Evolutionary conservation across 805 yeast genomes (phyloP).

Genomic region (Komagataella mondaviorum): DNA sequence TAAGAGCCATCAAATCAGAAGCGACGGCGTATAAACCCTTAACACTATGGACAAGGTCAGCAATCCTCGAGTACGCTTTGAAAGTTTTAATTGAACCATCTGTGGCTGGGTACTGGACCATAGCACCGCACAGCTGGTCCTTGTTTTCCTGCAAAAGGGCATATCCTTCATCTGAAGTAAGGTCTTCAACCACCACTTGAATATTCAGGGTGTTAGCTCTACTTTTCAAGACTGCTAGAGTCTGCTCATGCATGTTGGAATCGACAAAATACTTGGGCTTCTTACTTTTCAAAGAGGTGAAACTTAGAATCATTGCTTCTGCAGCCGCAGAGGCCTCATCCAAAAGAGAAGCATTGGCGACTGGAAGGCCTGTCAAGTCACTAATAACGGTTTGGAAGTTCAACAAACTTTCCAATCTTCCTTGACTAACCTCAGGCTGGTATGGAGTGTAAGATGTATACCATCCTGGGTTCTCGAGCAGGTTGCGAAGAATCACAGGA

Average conservation of each 20-base stretch:
- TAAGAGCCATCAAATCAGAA: conserved; percentile 84
- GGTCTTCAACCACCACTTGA: conserved; percentile 42
- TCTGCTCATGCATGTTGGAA: conserved; percentile 69
- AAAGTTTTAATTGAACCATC: conserved; percentile 53
- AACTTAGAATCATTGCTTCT: conserved; percentile 87
- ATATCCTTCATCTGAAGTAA: conserved; percentile 27
- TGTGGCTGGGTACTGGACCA: conserved; percentile 85
- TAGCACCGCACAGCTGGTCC: conserved; percentile 53
- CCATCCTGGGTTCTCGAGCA: conserved; percentile 94
- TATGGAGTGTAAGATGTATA: conserved; percentile 97
- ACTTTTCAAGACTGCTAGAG: conserved; percentile 62
- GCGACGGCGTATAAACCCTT: conserved; percentile 78
- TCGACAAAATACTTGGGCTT: conserved; percentile 62
- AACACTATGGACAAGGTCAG: conserved; percentile 51
- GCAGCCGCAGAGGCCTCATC: conserved; percentile 98
- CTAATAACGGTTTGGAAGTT: conserved; percentile 89
- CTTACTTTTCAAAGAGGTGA: conserved; percentile 53
- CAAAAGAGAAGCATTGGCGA: conserved; percentile 86
- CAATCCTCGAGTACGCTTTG: conserved; percentile 35
- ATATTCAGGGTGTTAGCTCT: conserved; percentile 70
- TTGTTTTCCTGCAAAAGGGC: conserved; percentile 19
- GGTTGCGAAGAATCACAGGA: conserved; percentile 83
- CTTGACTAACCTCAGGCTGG: conserved; percentile 97
- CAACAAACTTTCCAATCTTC: conserved; percentile 78
- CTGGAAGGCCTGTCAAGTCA: conserved; percentile 87